Base-by-base conservation (phyloP, 148 eudicot genomes). In the Linanthus parryae region DNA sequence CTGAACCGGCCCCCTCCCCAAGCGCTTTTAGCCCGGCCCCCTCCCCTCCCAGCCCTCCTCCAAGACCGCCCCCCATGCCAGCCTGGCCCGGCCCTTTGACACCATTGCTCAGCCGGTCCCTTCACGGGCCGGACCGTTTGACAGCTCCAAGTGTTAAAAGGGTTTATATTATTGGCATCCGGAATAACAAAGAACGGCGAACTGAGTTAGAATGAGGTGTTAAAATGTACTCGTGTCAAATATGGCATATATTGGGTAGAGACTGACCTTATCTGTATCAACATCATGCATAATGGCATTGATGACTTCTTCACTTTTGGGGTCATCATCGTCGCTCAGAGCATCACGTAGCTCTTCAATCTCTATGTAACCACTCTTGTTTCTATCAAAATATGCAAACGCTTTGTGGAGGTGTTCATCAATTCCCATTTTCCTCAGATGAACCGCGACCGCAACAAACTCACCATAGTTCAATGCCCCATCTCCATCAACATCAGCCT, bases 401-500 rank as follows among this genome's bases (percentile, higher is more conserved):
- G 94, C 94, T 64, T 79, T 68, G 48, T 71, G 88, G 21, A 85
- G 60, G 67, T 81, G 94, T 70, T 78, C 94, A 40, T 85, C 94
- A 56, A 81, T 78, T 22, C 74, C 85, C 84, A 85, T 75, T 57
- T 77, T 81, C 43, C 55, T 73, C 4, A 82, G 66, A 77, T 84
- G 84, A 27, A 84, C 74, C 8, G 88, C 75, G 22, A 78, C 74
- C 35, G 85, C 78, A 27, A 84, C 74, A 56, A 78, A 84, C 77
- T 81, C 88, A 23, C 74, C 83, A 38, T 76, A 85, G 61, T 78
- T 78, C 66, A 84, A 49, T 15, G 59, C 31, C 54, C 94, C 94
- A 52, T 85, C 80, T 20, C 85, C 76, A 55, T 81, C 88, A 26
- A 81, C 73, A 66, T 84, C 94, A 73, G 88, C 88, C 88, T 81